Evolutionary conservation across 768 basidiomycete species (phyloP).

Genomic region (Russula foetens): DNA sequence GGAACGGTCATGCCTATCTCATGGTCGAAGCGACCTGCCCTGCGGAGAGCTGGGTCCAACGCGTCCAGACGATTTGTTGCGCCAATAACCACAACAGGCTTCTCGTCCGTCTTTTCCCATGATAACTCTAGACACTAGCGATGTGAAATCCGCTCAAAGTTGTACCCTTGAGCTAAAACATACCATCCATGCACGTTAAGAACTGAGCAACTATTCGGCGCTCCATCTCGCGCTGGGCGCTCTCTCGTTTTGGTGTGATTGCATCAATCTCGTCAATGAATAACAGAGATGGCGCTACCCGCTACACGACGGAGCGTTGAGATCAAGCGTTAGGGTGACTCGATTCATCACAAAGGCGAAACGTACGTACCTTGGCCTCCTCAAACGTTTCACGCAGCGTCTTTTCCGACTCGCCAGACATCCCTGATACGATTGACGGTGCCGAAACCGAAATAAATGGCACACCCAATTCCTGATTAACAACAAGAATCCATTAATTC

Average conservation of each 20-base stretch:
- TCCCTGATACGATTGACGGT: conserved; percentile 92
- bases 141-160: neutral
- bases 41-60: conserved; percentile 83
- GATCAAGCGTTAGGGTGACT: neutral
- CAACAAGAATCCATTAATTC: neutral
- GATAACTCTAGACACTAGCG: conserved; percentile 59
- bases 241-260: conserved; percentile 95
- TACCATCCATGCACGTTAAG: conserved; percentile 98
- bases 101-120: conserved; percentile 91
- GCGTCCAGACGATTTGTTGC: conserved; percentile 96
- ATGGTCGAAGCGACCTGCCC: conserved; percentile 94
- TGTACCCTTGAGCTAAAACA: conserved; percentile 20
- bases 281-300: conserved; percentile 83
- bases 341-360: neutral
- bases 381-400: conserved; percentile 94
- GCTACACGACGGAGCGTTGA: conserved; percentile 34
- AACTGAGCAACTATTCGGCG: conserved; percentile 95
- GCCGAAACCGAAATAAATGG: conserved; percentile 95
- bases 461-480: conserved; percentile 71
- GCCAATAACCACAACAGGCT: conserved; percentile 89
- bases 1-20: conserved; percentile 98
- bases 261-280: conserved; percentile 99
- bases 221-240: conserved; percentile 98
- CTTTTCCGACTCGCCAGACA: conserved; percentile 99
- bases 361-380: conserved; percentile 72